Evolutionary conservation across 768 basidiomycete species (phyloP), one percentile per base, ranked within the genome.

Genomic region (Russula virescens): DNA sequence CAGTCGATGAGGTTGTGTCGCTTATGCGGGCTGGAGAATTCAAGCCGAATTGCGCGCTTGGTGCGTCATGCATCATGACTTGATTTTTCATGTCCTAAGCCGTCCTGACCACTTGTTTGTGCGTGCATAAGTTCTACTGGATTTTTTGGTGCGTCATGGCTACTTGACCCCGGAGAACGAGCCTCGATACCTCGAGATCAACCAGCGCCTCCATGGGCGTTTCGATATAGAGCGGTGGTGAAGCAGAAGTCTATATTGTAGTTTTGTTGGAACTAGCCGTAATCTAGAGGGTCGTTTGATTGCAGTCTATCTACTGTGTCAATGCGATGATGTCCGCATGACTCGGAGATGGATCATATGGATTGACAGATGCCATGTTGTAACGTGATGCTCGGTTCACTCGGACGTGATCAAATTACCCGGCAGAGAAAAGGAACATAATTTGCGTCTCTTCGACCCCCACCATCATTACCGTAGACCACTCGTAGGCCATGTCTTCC

Each of bases 1-100:
- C 82, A 2, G 75, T 93, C 46, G 77, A 80, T 0, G 79, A 83
- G 34, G 81, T 95, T 19, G 76, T 89, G 7, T 62, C 76, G 43
- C 83, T 80, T 55, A 83, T 98, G 76, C 82, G 81, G 34, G 73
- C 75, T 9, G 86, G 87, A 0, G 73, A 86, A 26, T 98, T 99
- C 81, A 99, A 99, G 74, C 82, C 92, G 1, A 98, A 99, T 69
- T 97, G 93, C 68, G 93, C 88, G 5, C 68, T 91, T 4, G 90
- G 91, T 91, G 42, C 56, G 83, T 75, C 16, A 18, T 26, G 23
- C n/a, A n/a, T n/a, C n/a, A n/a, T n/a, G n/a, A n/a, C n/a, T n/a
- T n/a, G n/a, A n/a, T 49, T 66, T 59, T 40, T 49, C 43, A 8
- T 8, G 19, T 35, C 25, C 21, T n/a, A 5, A 53, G 14, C 14